phyloP scores from a whole-genome alignment of 1,139 yeast genomes.

The Debaryomyces sp. region DNA sequence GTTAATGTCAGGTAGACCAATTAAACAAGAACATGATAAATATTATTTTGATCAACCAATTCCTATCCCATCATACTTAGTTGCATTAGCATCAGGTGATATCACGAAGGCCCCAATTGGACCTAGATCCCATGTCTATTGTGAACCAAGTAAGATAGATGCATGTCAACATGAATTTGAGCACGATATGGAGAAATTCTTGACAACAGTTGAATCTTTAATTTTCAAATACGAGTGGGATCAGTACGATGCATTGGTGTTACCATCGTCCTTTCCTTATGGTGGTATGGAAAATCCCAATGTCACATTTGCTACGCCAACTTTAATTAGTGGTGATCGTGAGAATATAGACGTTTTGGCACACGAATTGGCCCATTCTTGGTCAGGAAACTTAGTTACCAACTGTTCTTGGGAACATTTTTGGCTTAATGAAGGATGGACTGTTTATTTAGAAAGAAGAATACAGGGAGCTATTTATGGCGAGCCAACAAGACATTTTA shows the following conservation, averaged over 20 bases:
- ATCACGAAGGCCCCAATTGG: slow-evolving; percentile 71
- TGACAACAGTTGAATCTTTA: slow-evolving; percentile 75
- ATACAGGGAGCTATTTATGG: slow-evolving; percentile 80
- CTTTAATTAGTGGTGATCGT: slow-evolving; percentile 82
- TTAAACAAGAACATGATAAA: slow-evolving; percentile 20
- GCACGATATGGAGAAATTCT: slow-evolving; percentile 77
- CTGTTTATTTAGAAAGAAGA: slow-evolving; percentile 86
- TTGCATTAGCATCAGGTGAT: slow-evolving; percentile 87
- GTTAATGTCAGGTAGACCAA: slow-evolving; percentile 68
- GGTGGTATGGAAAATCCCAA: slow-evolving; percentile 98
- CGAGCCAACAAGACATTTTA: slow-evolving; percentile 73
- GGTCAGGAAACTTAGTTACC: slow-evolving; percentile 91
- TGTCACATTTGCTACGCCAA: slow-evolving; percentile 89
- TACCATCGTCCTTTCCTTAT: slow-evolving; percentile 86
- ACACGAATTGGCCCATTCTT: slow-evolving; percentile 89
- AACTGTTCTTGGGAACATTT: slow-evolving; percentile 92
- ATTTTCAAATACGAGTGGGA: slow-evolving; percentile 89
- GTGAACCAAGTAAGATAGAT: slow-evolving; percentile 71
- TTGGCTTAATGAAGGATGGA: slow-evolving; percentile 97
- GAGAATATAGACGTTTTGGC: slow-evolving; percentile 88
- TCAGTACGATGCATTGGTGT: slow-evolving; percentile 75
- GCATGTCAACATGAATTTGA: slow-evolving; percentile 80
- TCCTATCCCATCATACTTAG: slow-evolving; percentile 84
- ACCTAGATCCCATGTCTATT: slow-evolving; percentile 81
- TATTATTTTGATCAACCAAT: slow-evolving; percentile 68